These are phyloP conservation scores for Tetrahymena thermophila DNA, from an alignment of 73 alveolate species.

Conservation along the genomic window DNA sequence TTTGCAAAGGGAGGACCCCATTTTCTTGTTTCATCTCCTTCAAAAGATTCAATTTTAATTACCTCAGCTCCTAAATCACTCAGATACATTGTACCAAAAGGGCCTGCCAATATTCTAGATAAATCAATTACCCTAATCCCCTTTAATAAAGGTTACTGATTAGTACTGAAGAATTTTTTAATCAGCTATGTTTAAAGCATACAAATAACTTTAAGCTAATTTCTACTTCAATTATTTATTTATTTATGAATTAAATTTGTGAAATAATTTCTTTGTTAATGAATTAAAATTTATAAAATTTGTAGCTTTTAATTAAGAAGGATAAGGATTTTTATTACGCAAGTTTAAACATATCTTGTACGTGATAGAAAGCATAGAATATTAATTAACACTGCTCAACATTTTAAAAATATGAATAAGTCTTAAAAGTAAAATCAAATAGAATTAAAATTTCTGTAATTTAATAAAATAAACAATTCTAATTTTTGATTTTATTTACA, in stretches of 20 bases:
- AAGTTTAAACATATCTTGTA: neutral
- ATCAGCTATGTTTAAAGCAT: neutral
- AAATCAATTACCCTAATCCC: constrained; percentile 53
- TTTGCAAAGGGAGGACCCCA: constrained; percentile 86
- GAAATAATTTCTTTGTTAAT: too few species aligned
- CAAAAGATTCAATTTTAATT: constrained; percentile 63
- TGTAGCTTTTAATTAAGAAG: neutral
- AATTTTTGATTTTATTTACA: too few species aligned
- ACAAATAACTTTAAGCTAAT: neutral
- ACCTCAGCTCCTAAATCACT: constrained; percentile 69
- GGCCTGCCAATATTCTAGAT: constrained; percentile 68
- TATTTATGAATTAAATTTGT: neutral
- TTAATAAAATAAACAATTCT: too few species aligned
- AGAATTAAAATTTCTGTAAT: too few species aligned
- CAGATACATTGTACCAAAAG: constrained; percentile 56
- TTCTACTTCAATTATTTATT: neutral
- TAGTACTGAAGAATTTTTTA: neutral
- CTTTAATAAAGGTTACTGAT: neutral
- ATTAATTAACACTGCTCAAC: neutral
- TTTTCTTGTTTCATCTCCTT: constrained; percentile 74
- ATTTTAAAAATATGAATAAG: too few species aligned
- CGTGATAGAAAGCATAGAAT: neutral
- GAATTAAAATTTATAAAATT: too few species aligned
- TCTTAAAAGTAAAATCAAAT: too few species aligned
- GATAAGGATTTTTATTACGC: neutral